Conservation (phyloP, 23 red algal genomes). For the Agarophyton chilense region DNA sequence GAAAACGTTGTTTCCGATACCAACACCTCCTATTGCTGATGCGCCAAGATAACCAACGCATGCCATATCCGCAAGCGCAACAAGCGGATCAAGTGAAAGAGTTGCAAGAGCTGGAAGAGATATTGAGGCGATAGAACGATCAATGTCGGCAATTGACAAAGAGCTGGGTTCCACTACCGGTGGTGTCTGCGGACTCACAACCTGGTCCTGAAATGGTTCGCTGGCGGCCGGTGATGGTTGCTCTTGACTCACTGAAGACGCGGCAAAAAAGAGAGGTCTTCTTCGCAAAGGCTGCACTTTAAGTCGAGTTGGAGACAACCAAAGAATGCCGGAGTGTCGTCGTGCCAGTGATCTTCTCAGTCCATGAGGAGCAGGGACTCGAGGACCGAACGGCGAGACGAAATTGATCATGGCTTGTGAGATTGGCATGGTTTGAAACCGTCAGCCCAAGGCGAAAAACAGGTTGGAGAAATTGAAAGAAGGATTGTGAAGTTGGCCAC, state of each 20-base stretch:
- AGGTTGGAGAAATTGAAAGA: neutral
- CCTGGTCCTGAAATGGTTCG: neutral
- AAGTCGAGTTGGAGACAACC: neutral
- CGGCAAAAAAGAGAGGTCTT: neutral
- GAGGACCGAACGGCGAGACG: neutral
- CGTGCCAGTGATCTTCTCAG: neutral
- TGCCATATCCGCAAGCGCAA: conserved; percentile 93
- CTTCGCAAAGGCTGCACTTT: neutral
- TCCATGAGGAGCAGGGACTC: neutral
- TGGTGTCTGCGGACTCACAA: neutral
- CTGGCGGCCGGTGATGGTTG: neutral
- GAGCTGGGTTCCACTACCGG: neutral
- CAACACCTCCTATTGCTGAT: conserved; percentile 82
- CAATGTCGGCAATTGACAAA: conserved; percentile 12
- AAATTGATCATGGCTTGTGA: neutral
- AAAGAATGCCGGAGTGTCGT: neutral
- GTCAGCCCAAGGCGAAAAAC: neutral
- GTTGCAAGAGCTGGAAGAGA: conserved; percentile 88
- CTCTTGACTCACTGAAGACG: neutral
- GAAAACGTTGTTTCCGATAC: conserved; percentile 94
- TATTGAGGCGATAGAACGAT: conserved; percentile 52
- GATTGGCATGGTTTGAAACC: neutral
- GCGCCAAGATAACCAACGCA: conserved; percentile 86
- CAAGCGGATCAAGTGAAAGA: conserved; percentile 92
- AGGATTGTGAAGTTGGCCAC: neutral